Evolutionary conservation across 2,329 filamentous ascomycete species (phyloP).

Genomic region (Aspergillus pseudoviridinutans): DNA sequence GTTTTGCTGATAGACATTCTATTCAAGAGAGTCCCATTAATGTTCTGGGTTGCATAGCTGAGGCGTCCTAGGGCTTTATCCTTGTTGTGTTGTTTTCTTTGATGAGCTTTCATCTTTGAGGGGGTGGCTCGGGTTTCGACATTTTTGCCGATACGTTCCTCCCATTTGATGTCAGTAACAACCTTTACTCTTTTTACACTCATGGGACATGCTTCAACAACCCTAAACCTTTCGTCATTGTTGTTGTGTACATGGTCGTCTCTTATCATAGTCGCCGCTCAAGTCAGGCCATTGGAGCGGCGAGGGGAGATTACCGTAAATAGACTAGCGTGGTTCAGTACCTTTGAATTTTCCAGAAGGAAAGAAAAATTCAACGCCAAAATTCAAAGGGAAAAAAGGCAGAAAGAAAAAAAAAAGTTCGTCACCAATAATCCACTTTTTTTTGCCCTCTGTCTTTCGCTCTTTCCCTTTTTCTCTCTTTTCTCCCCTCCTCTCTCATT

Average conservation of each 20-base stretch:
- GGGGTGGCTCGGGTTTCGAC: not conserved
- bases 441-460: constrained; percentile 24
- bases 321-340: constrained; percentile 19
- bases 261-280: not conserved
- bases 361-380: not conserved
- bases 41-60: constrained; percentile 25
- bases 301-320: constrained; percentile 8
- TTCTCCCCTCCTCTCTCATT: constrained; percentile 21
- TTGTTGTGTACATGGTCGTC: not conserved
- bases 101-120: not conserved
- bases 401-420: constrained; percentile 18
- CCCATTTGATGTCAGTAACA: not conserved
- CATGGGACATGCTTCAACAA: not conserved
- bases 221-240: not conserved
- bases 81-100: constrained; percentile 1
- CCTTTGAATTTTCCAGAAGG: not conserved
- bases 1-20: not conserved
- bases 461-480: constrained; percentile 19
- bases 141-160: not conserved
- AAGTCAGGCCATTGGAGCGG: constrained; percentile 15
- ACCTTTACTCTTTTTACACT: not conserved
- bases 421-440: constrained; percentile 17
- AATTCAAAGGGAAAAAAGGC: constrained; percentile 7
- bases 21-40: not conserved
- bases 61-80: constrained; percentile 18